Percentiles rank a stretch among this genome's conserved stretches.
Conservation (phyloP, 2,329 filamentous ascomycete genomes). For the Colletotrichum neosansevieriae region DNA sequence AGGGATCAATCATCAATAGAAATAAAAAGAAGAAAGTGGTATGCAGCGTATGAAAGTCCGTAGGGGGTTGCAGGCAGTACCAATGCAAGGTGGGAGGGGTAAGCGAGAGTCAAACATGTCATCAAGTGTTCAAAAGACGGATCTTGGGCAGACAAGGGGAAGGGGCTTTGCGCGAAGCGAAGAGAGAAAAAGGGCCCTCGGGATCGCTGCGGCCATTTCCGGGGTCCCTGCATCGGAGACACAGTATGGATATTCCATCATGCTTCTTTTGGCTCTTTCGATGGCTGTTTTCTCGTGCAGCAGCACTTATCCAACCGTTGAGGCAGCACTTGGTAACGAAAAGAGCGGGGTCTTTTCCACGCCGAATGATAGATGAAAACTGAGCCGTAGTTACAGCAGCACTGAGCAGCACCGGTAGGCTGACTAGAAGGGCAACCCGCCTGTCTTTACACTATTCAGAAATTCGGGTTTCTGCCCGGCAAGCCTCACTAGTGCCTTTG, state of each 20-base stretch:
- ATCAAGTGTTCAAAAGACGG: neutral
- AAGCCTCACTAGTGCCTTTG: slow-evolving; percentile 10
- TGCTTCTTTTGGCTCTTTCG: slow-evolving; percentile 19
- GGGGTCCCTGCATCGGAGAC: slow-evolving; percentile 32
- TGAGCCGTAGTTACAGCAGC: too few relatives aligned
- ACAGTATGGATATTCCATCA: neutral
- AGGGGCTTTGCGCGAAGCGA: slow-evolving; percentile 15
- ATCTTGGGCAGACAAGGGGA: slow-evolving; percentile 2
- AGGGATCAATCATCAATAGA: neutral
- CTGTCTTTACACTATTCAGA: slow-evolving; percentile 1
- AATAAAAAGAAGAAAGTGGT: slow-evolving; percentile 5
- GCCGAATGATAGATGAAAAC: too few relatives aligned
- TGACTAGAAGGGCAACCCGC: slow-evolving; percentile 7
- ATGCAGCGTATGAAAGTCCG: neutral
- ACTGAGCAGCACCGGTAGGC: too few relatives aligned
- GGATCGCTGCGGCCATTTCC: slow-evolving; percentile 11
- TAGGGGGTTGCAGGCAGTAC: neutral
- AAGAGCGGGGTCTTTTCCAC: too few relatives aligned
- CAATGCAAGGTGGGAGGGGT: neutral
- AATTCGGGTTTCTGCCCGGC: slow-evolving; percentile 20
- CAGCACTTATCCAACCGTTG: neutral
- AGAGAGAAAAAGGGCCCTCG: slow-evolving; percentile 14
- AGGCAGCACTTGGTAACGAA: too few relatives aligned
- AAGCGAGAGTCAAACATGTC: neutral
- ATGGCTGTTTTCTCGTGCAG: slow-evolving; percentile 5